Evolutionary conservation across 2,329 filamentous ascomycete genomes (phyloP), one percentile per base, ranked within the genome.

Genomic region (Penicillium sp.): DNA sequence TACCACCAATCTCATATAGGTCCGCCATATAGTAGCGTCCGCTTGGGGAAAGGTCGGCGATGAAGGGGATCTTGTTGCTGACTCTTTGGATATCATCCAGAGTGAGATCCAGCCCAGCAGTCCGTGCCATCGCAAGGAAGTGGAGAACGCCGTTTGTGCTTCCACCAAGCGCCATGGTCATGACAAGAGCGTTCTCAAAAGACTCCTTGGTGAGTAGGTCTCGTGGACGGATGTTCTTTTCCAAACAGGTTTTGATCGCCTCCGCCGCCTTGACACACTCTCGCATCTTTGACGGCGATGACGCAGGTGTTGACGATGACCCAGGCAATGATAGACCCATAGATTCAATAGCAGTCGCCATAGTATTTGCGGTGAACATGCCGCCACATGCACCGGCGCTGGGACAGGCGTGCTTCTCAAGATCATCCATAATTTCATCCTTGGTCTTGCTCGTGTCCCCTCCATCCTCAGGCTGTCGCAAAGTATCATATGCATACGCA

Each of bases 331-430:
- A 88, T 31, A 96, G 83, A 30, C 93, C 93, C 85, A 97, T 92
- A 47, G 91, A 91, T 81, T 97, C 92, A 66, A 96, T 92, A 15
- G 91, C 91, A 0, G 91, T 94, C 4, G 92, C 91, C 91, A 97
- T 94, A 26, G 92, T 96, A 79, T 96, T 96, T 66, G 93, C 93
- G 0, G 93, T 97, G 80, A 93, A 97, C 93, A 96, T 96, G 19
- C 93, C 92, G 51, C 92, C 92, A 66, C 92, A 96, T 1, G 91
- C 93, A 31, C 92, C 92, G 1, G 88, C 86, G 8, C 88, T 87
- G 1, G 90, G 90, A 75, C 93, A 96, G 2, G 92, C 89, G 71
- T 95, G 85, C 65, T 82, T 83, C 79, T 93, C 91, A 53, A 96
- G 87, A 74, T 97, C 94, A 30, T 90, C 87, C 81, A 96, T 86